phyloP scores from a whole-genome alignment of 306 rosid species.

The Delonix regia region DNA sequence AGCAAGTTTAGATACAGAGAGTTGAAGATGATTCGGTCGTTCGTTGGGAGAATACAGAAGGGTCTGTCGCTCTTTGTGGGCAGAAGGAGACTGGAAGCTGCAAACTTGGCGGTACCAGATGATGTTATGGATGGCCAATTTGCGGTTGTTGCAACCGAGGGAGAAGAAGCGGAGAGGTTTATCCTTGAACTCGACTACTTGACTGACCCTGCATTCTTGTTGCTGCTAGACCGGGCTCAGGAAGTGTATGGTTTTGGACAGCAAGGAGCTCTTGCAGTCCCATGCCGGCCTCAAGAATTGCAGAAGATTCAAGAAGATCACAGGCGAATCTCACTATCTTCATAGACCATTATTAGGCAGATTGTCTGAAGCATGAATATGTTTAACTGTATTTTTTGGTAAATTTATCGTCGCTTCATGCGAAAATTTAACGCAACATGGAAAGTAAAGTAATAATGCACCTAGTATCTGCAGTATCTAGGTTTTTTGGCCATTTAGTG shows the following conservation, averaged over 20 bases:
- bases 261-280: slow-evolving; percentile 34
- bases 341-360: not conserved
- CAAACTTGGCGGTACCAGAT: slow-evolving; percentile 22
- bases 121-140: slow-evolving; percentile 58
- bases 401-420: not conserved
- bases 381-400: not conserved
- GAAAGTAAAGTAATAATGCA: not conserved
- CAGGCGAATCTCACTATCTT: not conserved
- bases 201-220: slow-evolving; percentile 56
- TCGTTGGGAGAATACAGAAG: slow-evolving; percentile 42
- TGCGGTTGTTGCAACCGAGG: slow-evolving; percentile 55
- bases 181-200: slow-evolving; percentile 50
- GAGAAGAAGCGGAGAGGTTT: slow-evolving; percentile 54
- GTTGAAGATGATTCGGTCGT: slow-evolving; percentile 33
- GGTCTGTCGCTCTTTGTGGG: slow-evolving; percentile 33
- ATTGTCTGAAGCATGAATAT: not conserved
- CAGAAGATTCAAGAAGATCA: slow-evolving; percentile 29
- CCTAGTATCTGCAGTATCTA: too few species aligned
- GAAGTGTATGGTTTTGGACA: slow-evolving; percentile 53
- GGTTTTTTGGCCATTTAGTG: too few species aligned
- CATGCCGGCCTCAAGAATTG: slow-evolving; percentile 34
- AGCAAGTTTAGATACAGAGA: not conserved
- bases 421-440: not conserved
- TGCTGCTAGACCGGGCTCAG: slow-evolving; percentile 52
- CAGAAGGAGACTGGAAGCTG: slow-evolving; percentile 20